These are phyloP conservation scores for Syzygium jambos DNA, from an alignment of 345 rosid species.

Conservation along the genomic window DNA sequence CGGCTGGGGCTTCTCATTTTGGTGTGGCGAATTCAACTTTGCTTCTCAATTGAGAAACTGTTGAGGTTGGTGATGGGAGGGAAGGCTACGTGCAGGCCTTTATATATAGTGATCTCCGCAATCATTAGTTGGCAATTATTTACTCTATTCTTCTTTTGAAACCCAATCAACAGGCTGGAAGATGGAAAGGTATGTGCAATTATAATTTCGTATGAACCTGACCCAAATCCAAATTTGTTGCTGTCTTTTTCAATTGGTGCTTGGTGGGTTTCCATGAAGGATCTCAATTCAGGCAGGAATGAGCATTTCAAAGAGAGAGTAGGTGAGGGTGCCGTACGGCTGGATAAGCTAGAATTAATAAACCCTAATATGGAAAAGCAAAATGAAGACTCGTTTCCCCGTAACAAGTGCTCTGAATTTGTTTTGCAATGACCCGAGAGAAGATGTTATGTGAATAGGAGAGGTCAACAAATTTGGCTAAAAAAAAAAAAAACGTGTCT, in stretches of 20 bases:
- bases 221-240: background rate
- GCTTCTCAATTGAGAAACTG: background rate
- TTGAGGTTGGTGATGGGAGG: background rate
- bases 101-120: background rate
- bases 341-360: background rate
- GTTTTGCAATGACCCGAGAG: background rate
- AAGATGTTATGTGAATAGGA: background rate
- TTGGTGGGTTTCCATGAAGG: conserved; percentile 6
- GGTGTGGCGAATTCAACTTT: background rate
- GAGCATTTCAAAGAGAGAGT: background rate
- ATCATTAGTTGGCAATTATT: background rate
- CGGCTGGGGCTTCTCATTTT: conserved; percentile 18
- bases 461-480: background rate
- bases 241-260: background rate
- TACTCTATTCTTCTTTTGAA: background rate
- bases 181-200: background rate
- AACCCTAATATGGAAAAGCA: background rate
- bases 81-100: background rate
- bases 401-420: background rate
- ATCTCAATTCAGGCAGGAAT: background rate
- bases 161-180: background rate
- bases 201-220: background rate
- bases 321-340: background rate
- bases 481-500: background rate
- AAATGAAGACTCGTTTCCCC: background rate